phyloP scores from a whole-genome alignment of 768 basidiomycete species.

The Asterophora parasitica region DNA sequence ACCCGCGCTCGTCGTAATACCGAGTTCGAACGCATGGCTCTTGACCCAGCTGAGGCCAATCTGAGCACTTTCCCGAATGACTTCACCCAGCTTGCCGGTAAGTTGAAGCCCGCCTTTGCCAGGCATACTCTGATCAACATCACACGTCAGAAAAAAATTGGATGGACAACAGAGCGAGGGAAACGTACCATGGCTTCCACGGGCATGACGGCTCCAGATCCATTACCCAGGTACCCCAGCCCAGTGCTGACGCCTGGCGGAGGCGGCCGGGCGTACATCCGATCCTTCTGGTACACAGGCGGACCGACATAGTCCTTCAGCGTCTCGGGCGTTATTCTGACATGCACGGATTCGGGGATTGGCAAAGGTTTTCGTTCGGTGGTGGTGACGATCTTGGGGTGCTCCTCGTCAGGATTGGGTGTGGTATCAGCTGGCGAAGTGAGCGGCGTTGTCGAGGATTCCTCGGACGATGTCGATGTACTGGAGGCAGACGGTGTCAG shows the following conservation, averaged over 20 bases:
- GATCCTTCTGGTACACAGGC: constrained; percentile 90
- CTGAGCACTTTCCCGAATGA: constrained; percentile 94
- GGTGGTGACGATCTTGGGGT: constrained; percentile 61
- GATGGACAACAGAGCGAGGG: neutral
- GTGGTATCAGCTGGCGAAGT: constrained; percentile 19
- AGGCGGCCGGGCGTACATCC: constrained; percentile 76
- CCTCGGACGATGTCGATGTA: constrained; percentile 12
- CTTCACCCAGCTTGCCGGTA: constrained; percentile 97
- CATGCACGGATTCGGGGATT: constrained; percentile 73
- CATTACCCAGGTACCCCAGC: constrained; percentile 93
- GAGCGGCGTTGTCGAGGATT: constrained; percentile 6
- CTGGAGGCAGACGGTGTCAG: constrained; percentile 9
- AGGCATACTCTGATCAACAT: constrained; percentile 75
- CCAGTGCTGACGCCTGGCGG: constrained; percentile 95
- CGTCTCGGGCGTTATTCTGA: constrained; percentile 81
- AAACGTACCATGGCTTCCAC: constrained; percentile 83
- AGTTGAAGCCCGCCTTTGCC: constrained; percentile 90
- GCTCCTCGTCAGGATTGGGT: constrained; percentile 14
- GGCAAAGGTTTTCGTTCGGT: constrained; percentile 72
- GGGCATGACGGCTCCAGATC: constrained; percentile 95
- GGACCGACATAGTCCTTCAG: constrained; percentile 97
- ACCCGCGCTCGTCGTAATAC: constrained; percentile 67
- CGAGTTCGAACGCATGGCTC: constrained; percentile 82
- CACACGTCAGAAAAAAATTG: neutral
- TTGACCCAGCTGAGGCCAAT: constrained; percentile 94